Base-by-base conservation (phyloP, 2,329 filamentous ascomycete species). In the Xylaria sp. region DNA sequence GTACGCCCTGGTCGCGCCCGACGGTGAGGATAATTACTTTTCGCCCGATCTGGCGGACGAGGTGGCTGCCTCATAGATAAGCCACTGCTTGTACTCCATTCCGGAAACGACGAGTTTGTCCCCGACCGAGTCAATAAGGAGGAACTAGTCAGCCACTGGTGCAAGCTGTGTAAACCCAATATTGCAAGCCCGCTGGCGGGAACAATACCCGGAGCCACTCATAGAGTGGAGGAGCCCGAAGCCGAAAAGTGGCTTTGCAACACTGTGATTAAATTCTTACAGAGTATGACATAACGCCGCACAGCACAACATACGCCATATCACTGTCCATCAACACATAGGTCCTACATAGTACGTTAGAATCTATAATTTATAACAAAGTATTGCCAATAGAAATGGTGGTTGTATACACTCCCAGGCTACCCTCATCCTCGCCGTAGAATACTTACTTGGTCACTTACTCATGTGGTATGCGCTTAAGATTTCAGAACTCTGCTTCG, bases 1-100 rank as follows among this genome's bases (percentile, higher is more conserved):
- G 75, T 77, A 81, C 55, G 83, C 84, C 28, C 75, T 88, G 4
- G 73, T 76, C 28, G 78, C 78, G 23, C 77, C 77, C 52, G 83
- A 84, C 4, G 90, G 89, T 9, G 89, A 91, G 61, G 94, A 97
- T 74, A 94, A 97, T 74, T 92, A 91, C 72, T 97, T 96, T 78
- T 94, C 90, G n/a, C 88, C 87, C 2, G 91, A 95, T 72, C 78
- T 95, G n/a, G 53, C 68, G 8, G 78, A 83, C 33, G 80, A 84
- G 33, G 79, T 82, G 17, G 78, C 93, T 6, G 72, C 76, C 23
- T 74, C 74, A 14, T 92, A 58, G 78, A 79, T 45, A 82, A 84
- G 55, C 85, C 87, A 1, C 75, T 92, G 0, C 77, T 91, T 66
- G 85, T 91, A 17, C 72, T 93, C 33, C 86, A 87, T 61, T 89